Evolutionary conservation across 2,329 filamentous ascomycete species (phyloP).

Genomic region (Fusarium zealandicum): DNA sequence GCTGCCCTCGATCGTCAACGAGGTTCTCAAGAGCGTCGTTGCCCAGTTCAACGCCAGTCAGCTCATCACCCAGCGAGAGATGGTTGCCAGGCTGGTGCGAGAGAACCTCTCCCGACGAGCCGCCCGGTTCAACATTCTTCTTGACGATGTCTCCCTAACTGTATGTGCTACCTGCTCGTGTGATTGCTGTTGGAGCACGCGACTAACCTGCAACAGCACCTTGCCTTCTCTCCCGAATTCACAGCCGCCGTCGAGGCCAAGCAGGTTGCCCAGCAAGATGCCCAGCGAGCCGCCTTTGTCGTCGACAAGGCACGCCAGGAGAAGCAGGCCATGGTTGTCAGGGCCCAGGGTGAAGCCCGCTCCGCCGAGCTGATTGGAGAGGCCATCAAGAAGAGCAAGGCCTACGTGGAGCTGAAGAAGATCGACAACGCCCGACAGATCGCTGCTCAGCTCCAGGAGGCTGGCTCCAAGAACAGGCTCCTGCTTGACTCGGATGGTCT

Average conservation of each 20-base stretch:
- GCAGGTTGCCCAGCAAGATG: constrained; percentile 86
- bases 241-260: constrained; percentile 77
- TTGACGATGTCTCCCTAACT: constrained; percentile 97
- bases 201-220: constrained; percentile 57
- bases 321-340: constrained; percentile 98
- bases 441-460: constrained; percentile 86
- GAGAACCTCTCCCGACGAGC: constrained; percentile 92
- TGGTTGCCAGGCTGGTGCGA: constrained; percentile 87
- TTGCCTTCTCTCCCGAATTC: constrained; percentile 77
- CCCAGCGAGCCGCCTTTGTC: constrained; percentile 94
- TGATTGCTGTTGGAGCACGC: neutral
- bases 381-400: constrained; percentile 98
- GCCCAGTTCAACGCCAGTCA: constrained; percentile 99
- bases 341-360: constrained; percentile 97
- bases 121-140: constrained; percentile 93
- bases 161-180: constrained; percentile 57
- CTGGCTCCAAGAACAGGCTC: constrained; percentile 87
- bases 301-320: constrained; percentile 99
- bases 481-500: constrained; percentile 91
- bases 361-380: constrained; percentile 98
- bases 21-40: constrained; percentile 97
- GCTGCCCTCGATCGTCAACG: constrained; percentile 96
- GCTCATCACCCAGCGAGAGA: constrained; percentile 98
- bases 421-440: constrained; percentile 95
- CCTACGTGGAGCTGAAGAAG: constrained; percentile 96